Base-by-base conservation (phyloP, 768 basidiomycete genomes). In the Thelephora ganbajun region DNA sequence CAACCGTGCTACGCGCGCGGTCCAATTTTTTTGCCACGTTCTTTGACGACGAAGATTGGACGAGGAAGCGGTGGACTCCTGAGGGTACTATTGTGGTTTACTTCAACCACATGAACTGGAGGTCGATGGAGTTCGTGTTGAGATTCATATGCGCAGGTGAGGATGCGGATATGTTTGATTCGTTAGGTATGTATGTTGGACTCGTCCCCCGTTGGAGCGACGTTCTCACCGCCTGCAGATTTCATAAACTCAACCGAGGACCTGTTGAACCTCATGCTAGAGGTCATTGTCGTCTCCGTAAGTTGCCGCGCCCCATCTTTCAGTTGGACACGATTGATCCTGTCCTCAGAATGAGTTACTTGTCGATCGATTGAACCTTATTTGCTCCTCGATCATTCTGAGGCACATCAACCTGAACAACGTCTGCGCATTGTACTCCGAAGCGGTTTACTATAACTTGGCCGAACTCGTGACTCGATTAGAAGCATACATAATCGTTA, bases 1-100 rank as follows among this genome's bases (percentile, higher is more conserved):
- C 91, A 0, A 59, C 69, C 9, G 61, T 97, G 14, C 70, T 99
- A n/a, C 73, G 89, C 11, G 76, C 89, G 0, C 76, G 93, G 1
- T 91, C 84, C 19, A 72, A 76, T 2, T 83, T 96, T 56, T 97
- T 99, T 58, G 67, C 77, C 9, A 75, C 75, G 30, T 83, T 99
- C 63, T 91, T 94, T 60, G 77, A 78, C 36, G 80, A 91, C 54
- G 65, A 69, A 13, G 86, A 77, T 33, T 99, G 96, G 93, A 87
- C 86, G 11, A 57, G 47, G 20, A 68, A 70, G 34, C 71, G 91
- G 23, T 74, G 79, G 69, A 51, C 60, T 46, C 14, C 58, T 55
- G 57, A 66, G 5, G 83, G 80, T 1, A 64, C 70, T 11, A 55
- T 94, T 6, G 61, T 63, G n/a, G 63, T 98, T 37, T 64, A 87